Percentiles rank a stretch among this genome's conserved stretches.
phyloP scores from a whole-genome alignment of 768 basidiomycete species.

The Lentinus brumalis region DNA sequence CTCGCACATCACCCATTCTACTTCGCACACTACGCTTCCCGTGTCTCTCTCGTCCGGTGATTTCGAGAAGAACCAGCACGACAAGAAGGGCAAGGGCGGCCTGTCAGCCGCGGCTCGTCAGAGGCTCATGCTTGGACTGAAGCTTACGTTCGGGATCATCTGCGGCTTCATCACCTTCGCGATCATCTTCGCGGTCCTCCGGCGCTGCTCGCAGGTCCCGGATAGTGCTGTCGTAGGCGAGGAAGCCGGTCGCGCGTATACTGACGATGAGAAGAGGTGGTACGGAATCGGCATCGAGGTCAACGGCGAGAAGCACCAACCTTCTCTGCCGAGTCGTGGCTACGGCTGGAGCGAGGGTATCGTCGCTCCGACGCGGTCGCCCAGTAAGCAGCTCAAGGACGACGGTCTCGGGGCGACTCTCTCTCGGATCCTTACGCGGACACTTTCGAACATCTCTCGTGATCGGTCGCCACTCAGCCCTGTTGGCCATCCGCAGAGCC shows the following conservation, averaged over 20 bases:
- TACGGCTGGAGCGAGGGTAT: slow-evolving; percentile 34
- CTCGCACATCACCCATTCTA: slow-evolving; percentile 65
- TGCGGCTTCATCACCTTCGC: slow-evolving; percentile 60
- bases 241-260: slow-evolving; percentile 58
- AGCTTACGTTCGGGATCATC: slow-evolving; percentile 61
- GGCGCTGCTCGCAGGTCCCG: slow-evolving; percentile 56
- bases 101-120: slow-evolving; percentile 47
- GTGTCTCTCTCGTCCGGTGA: slow-evolving; percentile 47
- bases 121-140: slow-evolving; percentile 58
- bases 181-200: slow-evolving; percentile 54
- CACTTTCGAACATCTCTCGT: slow-evolving; percentile 17
- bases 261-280: slow-evolving; percentile 68
- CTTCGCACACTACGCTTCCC: slow-evolving; percentile 62
- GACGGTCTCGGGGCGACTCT: slow-evolving; percentile 4
- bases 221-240: slow-evolving; percentile 65
- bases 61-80: slow-evolving; percentile 40
- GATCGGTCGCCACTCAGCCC: slow-evolving; percentile 17
- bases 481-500: slow-evolving; percentile 36
- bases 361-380: background rate
- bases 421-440: slow-evolving; percentile 37
- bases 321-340: slow-evolving; percentile 27
- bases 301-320: slow-evolving; percentile 15
- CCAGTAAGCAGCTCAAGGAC: background rate
- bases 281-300: slow-evolving; percentile 53
- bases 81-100: slow-evolving; percentile 28